Conservation (phyloP, 116 monocot species). For the Iris pallida region DNA sequence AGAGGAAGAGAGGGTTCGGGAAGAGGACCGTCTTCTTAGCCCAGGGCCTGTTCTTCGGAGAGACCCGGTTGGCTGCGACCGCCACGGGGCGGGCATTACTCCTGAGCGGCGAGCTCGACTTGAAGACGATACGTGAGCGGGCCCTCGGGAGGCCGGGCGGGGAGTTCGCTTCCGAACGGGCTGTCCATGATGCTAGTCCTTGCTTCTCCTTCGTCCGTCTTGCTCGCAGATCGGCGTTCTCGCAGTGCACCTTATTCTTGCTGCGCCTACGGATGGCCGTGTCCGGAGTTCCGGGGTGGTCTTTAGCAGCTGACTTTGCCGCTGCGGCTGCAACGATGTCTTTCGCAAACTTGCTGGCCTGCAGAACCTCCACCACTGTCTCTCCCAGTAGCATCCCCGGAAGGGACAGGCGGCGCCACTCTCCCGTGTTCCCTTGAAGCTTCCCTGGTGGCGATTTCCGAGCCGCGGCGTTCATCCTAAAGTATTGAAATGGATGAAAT, state of each 20-base stretch:
- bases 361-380: constrained; percentile 73
- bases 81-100: constrained; percentile 9
- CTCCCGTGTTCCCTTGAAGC: constrained; percentile 39
- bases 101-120: constrained; percentile 39
- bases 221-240: constrained; percentile 29
- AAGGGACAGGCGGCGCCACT: constrained; percentile 72
- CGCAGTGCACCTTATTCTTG: not conserved
- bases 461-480: constrained; percentile 14
- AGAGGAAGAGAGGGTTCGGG: constrained; percentile 50
- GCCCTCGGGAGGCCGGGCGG: constrained; percentile 14
- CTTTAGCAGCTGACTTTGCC: not conserved
- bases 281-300: constrained; percentile 58
- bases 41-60: constrained; percentile 53
- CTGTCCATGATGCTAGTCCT: not conserved
- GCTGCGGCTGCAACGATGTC: constrained; percentile 17
- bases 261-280: constrained; percentile 9
- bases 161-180: constrained; percentile 6
- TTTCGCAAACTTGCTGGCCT: constrained; percentile 54
- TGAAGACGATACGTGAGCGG: constrained; percentile 72
- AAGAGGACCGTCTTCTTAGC: constrained; percentile 73
- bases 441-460: constrained; percentile 50
- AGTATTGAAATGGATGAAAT: not conserved
- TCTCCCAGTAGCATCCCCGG: constrained; percentile 75
- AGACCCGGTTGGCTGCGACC: constrained; percentile 29
- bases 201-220: constrained; percentile 67